phyloP scores from a whole-genome alignment of 2,329 filamentous ascomycete genomes.

The Penicillium sp. region DNA sequence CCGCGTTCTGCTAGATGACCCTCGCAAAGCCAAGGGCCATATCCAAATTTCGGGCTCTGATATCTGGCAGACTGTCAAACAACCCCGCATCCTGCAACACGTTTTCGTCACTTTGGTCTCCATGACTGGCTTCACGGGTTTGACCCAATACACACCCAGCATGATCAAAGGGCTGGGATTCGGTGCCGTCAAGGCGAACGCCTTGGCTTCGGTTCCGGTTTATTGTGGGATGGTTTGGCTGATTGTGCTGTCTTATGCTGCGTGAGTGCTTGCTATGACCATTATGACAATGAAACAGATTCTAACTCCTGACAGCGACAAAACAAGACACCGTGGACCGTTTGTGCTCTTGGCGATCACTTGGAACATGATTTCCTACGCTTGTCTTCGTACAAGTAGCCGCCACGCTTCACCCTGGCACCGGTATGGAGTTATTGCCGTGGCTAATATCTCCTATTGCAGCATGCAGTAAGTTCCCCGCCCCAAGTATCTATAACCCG shows the following conservation, averaged over 20 bases:
- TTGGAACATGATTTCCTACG: slow-evolving; percentile 43
- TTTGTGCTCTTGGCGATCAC: slow-evolving; percentile 36
- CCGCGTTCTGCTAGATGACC: slow-evolving; percentile 48
- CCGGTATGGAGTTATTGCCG: slow-evolving; percentile 30
- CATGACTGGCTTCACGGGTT: slow-evolving; percentile 51
- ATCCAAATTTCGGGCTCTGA: slow-evolving; percentile 40
- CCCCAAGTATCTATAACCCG: neutral
- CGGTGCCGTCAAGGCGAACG: slow-evolving; percentile 50
- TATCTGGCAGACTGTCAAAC: slow-evolving; percentile 38
- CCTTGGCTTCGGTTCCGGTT: slow-evolving; percentile 54
- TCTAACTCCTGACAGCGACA: slow-evolving; percentile 27
- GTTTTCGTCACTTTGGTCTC: slow-evolving; percentile 50
- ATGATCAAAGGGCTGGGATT: slow-evolving; percentile 58
- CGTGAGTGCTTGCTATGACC: slow-evolving; percentile 18
- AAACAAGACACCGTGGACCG: slow-evolving; percentile 36
- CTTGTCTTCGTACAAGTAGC: slow-evolving; percentile 32
- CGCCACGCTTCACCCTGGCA: slow-evolving; percentile 29
- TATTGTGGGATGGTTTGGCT: slow-evolving; percentile 33
- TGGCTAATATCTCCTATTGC: slow-evolving; percentile 33
- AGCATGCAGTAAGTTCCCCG: slow-evolving; percentile 37
- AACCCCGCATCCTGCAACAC: slow-evolving; percentile 56
- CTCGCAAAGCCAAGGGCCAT: slow-evolving; percentile 38
- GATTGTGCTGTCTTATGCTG: slow-evolving; percentile 25
- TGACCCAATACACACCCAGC: slow-evolving; percentile 55
- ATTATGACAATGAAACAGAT: neutral